Evolutionary conservation across 139 green algal genomes (phyloP), one percentile per base, ranked within the genome.

Genomic region (Chlorella sp.): DNA sequence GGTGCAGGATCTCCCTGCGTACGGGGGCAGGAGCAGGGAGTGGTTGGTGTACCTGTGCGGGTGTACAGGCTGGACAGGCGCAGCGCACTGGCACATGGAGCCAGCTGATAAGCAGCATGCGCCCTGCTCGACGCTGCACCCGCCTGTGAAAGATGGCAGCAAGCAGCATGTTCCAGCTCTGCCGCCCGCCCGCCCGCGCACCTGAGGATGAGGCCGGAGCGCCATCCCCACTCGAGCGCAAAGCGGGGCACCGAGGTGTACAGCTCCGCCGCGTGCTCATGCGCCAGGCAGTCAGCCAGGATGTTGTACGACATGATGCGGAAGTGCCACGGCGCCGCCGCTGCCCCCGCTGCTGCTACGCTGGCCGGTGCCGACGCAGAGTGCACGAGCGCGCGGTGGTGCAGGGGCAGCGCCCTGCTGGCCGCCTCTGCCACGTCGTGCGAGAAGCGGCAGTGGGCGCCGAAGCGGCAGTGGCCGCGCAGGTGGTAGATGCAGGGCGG

Each of bases 291-390:
- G 30, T 95, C 93, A 2, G 94, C 94, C 11, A 98, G 90, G 0
- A 96, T 81, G 83, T 98, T 98, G 90, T 97, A 98, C 0, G 86
- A 92, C 92, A 98, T 94, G 26, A 98, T 80, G 1, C 91, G 87
- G 34, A 96, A 89, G 63, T 47, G 76, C n/a, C 69, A 80, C 74
- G 72, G 41, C 4, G 17, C 18, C 44, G 38, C 44, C 4, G 56
- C 7, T 4, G 36, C 60, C 57, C 3, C 5, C 20, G 57, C 20
- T 28, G 60, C 28, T 47, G 74, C 55, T 7, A 34, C 47, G 21
- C 18, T 23, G 20, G 41, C 64, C 6, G 60, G 21, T 26, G 38
- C 34, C 2, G 32, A 32, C 28, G 55, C 32, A 17, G 76, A 73
- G 13, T 60, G 32, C 51, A 81, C 56, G 16, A 38, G 72, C 44